These are phyloP conservation scores for Talaromyces stipitatus DNA, from an alignment of 495 filamentous ascomycete genomes.

Conservation along the genomic window DNA sequence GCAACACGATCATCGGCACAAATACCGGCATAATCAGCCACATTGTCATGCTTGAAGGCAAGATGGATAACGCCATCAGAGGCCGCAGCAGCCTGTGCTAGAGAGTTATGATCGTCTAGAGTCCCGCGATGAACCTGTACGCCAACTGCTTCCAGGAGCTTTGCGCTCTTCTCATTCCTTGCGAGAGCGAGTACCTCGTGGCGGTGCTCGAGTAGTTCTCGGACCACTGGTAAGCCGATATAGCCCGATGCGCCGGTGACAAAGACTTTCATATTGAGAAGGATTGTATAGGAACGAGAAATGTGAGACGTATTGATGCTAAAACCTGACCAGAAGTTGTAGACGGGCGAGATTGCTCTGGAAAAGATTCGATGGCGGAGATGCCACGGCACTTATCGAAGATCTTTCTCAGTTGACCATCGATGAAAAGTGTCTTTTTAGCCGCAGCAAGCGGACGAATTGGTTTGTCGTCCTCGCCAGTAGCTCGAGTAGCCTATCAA, in stretches of 20 bases:
- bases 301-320: background rate
- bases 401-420: too few species aligned
- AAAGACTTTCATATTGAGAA: constrained; percentile 22
- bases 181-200: constrained; percentile 37
- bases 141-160: constrained; percentile 19
- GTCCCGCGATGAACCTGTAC: constrained; percentile 26
- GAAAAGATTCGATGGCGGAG: too few species aligned
- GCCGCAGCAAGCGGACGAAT: too few species aligned
- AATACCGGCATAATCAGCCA: constrained; percentile 24
- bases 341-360: too few species aligned
- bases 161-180: constrained; percentile 26
- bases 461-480: background rate
- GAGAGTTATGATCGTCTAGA: constrained; percentile 25
- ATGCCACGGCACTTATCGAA: too few species aligned
- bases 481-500: background rate
- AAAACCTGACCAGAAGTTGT: too few species aligned
- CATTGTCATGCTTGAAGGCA: constrained; percentile 30
- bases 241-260: constrained; percentile 42
- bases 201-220: constrained; percentile 30
- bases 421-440: too few species aligned
- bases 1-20: constrained; percentile 25
- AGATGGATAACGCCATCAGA: constrained; percentile 39
- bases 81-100: constrained; percentile 24
- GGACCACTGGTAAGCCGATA: constrained; percentile 33
- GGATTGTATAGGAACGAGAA: background rate